Conservation (phyloP, 164 flowering plant species). For the Tinospora cordifolia region DNA sequence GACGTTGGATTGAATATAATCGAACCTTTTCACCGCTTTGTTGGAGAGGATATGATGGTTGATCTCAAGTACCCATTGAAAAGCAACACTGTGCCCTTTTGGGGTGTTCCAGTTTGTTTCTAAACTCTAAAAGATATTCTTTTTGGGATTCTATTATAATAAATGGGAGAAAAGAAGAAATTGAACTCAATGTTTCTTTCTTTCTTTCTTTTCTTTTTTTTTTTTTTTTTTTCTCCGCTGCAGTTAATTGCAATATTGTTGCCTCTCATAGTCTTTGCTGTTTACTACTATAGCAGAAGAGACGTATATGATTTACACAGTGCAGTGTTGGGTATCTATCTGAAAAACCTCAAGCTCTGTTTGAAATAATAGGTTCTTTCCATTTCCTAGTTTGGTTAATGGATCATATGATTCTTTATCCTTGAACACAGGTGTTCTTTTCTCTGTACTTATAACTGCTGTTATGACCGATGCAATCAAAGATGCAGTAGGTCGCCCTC, state of each 20-base stretch:
- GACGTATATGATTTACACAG: conserved; percentile 57
- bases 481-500: conserved; percentile 69
- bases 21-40: conserved; percentile 85
- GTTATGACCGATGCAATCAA: conserved; percentile 74
- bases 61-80: conserved; percentile 66
- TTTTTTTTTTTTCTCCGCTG: conserved; percentile 8
- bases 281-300: conserved; percentile 31
- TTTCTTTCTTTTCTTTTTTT: too few species aligned
- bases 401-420: not conserved
- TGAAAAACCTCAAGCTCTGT: not conserved
- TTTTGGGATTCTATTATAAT: not conserved
- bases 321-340: conserved; percentile 30
- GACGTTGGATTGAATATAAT: conserved; percentile 52
- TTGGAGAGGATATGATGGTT: conserved; percentile 75
- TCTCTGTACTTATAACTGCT: conserved; percentile 57
- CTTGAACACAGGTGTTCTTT: conserved; percentile 51
- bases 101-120: conserved; percentile 67
- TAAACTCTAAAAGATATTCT: not conserved
- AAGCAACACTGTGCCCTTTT: conserved; percentile 60
- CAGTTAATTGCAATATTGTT: conserved; percentile 18
- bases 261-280: conserved; percentile 19
- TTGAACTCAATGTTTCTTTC: not conserved
- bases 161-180: not conserved
- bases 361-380: not conserved
- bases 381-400: conserved; percentile 6